Evolutionary conservation across 345 rosid species (phyloP), one percentile per base, ranked within the genome.

Genomic region (Camelina hispida): DNA sequence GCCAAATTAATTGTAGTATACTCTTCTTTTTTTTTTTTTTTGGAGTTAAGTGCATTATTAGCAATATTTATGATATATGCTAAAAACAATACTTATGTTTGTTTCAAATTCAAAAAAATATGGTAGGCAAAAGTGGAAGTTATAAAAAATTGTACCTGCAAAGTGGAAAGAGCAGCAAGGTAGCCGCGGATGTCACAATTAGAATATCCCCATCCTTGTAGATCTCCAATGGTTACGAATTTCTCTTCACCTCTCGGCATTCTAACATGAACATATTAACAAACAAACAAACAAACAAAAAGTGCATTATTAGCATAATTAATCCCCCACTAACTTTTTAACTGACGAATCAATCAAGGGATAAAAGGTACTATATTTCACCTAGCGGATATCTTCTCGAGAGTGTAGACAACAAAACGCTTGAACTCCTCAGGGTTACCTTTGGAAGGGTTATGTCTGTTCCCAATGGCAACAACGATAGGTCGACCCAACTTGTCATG

Each of bases 151-250:
- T 9, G 0, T 5, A 90, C 98, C 98, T 94, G 99, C 81, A 94
- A 75, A 67, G 79, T 88, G 6, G 95, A 83, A 20, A 91, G 82
- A 55, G 88, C 78, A 28, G 91, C 92, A 18, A 95, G 0, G 65
- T 90, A 87, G 53, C 93, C 97, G 7, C 91, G 89, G 70, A 90
- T 63, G 65, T 95, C 97, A 18, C 96, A 83, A 55, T 81, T 84
- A 1, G 91, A 63, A 74, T 91, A 91, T 73, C 96, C 97, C 98
- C 98, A 91, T 50, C 92, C 97, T 79, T 85, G 76, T 8, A 94
- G 87, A 88, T 91, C 98, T 44, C 62, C 96, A 20, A 91, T 86
- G 34, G 69, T 20, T 62, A 83, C 67, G 71, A 90, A 91, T 66
- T 88, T 91, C 70, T 94, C 97, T 84, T 88, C 72, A 53, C 96